Evolutionary conservation across 2,329 filamentous ascomycete genomes (phyloP).

Genomic region (Tolypocladium pustulatum): DNA sequence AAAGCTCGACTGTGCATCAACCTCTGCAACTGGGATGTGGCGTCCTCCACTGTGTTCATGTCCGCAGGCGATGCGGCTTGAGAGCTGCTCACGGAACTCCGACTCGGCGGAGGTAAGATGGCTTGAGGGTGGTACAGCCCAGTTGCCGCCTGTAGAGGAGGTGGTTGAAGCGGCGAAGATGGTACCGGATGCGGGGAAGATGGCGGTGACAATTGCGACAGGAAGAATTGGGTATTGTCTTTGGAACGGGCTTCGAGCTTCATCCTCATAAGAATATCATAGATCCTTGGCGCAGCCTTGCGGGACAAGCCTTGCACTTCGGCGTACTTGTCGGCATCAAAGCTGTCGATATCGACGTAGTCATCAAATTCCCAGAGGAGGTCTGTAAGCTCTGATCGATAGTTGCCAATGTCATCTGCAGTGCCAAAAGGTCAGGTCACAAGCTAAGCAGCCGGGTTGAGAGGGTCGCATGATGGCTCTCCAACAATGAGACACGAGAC

Average conservation of each 20-base stretch:
- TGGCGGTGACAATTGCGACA: constrained; percentile 16
- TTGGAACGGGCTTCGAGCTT: constrained; percentile 30
- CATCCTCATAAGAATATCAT: constrained; percentile 42
- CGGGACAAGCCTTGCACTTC: constrained; percentile 37
- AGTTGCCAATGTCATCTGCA: constrained; percentile 38
- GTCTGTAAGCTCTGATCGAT: constrained; percentile 35
- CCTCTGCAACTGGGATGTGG: constrained; percentile 16
- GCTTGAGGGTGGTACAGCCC: neutral
- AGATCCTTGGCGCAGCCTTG: constrained; percentile 35
- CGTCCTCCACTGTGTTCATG: constrained; percentile 14
- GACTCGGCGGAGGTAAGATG: neutral
- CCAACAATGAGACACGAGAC: constrained; percentile 5
- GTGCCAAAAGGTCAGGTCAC: neutral
- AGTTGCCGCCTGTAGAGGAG: neutral
- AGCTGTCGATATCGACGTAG: constrained; percentile 36
- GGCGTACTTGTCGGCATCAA: constrained; percentile 38
- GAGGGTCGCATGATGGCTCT: neutral
- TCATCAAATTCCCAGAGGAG: constrained; percentile 49
- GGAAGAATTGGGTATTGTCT: constrained; percentile 15
- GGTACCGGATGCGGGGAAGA: constrained; percentile 9
- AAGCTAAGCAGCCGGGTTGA: neutral
- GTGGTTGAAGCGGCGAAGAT: constrained; percentile 3
- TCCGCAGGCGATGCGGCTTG: neutral
- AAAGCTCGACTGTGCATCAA: constrained; percentile 9
- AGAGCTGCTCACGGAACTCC: constrained; percentile 1